Percentiles rank a stretch among this genome's conserved stretches.
These are phyloP conservation scores for Acacia concinna DNA, from an alignment of 331 rosid species.

Conservation along the genomic window DNA sequence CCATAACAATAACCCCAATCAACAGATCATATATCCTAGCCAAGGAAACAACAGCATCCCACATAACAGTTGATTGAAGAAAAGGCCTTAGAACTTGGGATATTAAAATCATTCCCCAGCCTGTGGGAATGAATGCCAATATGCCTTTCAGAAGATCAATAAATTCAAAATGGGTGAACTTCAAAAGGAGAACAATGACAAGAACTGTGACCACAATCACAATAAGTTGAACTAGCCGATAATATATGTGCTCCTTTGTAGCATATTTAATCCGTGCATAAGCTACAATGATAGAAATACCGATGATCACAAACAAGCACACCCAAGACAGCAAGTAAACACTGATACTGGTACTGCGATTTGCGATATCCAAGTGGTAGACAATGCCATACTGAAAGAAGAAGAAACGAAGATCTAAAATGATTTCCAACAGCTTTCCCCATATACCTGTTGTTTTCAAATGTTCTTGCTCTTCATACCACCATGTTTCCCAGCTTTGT, in stretches of 20 bases:
- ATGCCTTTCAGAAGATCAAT: constrained; percentile 65
- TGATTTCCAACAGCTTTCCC: constrained; percentile 92
- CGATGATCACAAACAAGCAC: constrained; percentile 64
- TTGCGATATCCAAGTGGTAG: constrained; percentile 62
- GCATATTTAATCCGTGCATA: constrained; percentile 78
- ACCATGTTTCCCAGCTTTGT: constrained; percentile 94
- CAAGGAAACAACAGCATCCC: constrained; percentile 85
- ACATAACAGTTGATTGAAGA: constrained; percentile 70
- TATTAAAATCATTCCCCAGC: constrained; percentile 90
- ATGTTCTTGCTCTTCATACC: constrained; percentile 94
- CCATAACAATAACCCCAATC: constrained; percentile 80
- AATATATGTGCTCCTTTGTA: constrained; percentile 65
- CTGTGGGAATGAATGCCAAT: constrained; percentile 87
- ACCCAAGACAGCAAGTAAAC: constrained; percentile 93
- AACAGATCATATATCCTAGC: constrained; percentile 84
- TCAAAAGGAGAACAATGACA: constrained; percentile 55
- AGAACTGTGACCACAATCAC: constrained; percentile 61
- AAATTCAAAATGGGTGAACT: constrained; percentile 49
- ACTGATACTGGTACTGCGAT: constrained; percentile 45
- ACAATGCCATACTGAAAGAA: constrained; percentile 94
- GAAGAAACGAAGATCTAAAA: constrained; percentile 92
- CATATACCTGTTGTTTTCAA: constrained; percentile 86
- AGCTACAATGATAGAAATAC: constrained; percentile 58
- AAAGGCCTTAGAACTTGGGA: constrained; percentile 92
- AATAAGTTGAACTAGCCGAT: constrained; percentile 78